Base-by-base conservation (phyloP, 1,284 basidiomycete genomes). In the Fomitopsis palustris region DNA sequence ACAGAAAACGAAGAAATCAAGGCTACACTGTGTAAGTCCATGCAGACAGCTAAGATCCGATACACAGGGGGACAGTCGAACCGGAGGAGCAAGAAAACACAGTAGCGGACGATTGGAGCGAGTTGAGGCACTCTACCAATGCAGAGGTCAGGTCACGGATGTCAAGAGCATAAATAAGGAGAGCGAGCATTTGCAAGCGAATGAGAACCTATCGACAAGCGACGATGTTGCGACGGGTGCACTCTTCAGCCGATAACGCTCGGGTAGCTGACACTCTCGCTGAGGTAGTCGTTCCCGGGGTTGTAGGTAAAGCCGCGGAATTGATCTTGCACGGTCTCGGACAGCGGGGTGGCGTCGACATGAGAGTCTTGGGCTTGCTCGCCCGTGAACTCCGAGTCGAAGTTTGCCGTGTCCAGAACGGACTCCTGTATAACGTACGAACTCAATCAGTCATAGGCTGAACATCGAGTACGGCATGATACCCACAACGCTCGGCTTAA, bases 401-500 rank as follows among this genome's bases (percentile, higher is more conserved):
- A 97, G 79, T 96, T 95, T 59, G 90, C 90, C 27, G 90, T 88
- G 69, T 92, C 91, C 49, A 92, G 78, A 3, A 90, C 90, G 54
- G 87, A 90, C 79, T 91, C 88, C 87, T 89, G 45, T 9, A 19
- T 1, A 45, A 55, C 53, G 33, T 23, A 14, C 53, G n/a, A 3
- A 54, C 33, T 38, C 51, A 39, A 37, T 21, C 29, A 45, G 27
- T 45, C 27, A 47, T 49, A 4, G 21, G 38, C 45, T 0, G 31
- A 8, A 1, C 43, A n/a, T 37, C 35, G 35, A 3, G 8, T 37
- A 7, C 27, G 23, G 9, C 43, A 29, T n/a, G 31, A 61, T 7
- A 67, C 90, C 72, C 75, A 92, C 92, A 61, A 99, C 96, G 64
- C 91, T 93, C 2, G 97, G 97, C 77, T 99, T 99, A 82, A 98